Conservation (phyloP, 2,329 filamentous ascomycete genomes). For the Calonectria multiphialidica region DNA sequence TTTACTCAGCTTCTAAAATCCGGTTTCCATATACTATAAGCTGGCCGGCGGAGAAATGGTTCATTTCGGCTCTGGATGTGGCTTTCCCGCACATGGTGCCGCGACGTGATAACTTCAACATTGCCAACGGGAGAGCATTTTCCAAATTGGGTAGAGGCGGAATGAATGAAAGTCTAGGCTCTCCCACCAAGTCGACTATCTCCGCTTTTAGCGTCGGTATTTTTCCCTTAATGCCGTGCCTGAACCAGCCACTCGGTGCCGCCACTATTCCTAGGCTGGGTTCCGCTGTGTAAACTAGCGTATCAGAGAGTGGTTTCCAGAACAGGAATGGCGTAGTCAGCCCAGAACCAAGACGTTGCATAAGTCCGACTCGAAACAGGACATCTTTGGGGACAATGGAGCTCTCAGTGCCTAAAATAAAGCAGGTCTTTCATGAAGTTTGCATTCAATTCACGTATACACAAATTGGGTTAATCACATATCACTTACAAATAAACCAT, state of each 20-base stretch:
- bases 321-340: background rate
- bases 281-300: background rate
- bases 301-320: conserved; percentile 1
- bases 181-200: background rate
- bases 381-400: no score
- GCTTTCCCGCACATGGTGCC: background rate
- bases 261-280: background rate
- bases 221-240: background rate
- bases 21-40: background rate
- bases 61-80: background rate
- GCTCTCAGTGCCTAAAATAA: no score
- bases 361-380: no score
- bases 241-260: no score
- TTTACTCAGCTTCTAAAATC: background rate
- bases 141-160: background rate
- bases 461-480: no score
- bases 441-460: no score
- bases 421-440: no score
- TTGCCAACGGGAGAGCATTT: conserved; percentile 17
- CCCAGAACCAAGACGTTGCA: no score
- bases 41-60: background rate
- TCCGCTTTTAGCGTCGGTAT: background rate
- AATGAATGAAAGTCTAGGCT: background rate
- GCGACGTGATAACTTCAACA: background rate
- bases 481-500: background rate